Base-by-base conservation (phyloP, 163 green algal genomes). In the Chlorella variabilis region DNA sequence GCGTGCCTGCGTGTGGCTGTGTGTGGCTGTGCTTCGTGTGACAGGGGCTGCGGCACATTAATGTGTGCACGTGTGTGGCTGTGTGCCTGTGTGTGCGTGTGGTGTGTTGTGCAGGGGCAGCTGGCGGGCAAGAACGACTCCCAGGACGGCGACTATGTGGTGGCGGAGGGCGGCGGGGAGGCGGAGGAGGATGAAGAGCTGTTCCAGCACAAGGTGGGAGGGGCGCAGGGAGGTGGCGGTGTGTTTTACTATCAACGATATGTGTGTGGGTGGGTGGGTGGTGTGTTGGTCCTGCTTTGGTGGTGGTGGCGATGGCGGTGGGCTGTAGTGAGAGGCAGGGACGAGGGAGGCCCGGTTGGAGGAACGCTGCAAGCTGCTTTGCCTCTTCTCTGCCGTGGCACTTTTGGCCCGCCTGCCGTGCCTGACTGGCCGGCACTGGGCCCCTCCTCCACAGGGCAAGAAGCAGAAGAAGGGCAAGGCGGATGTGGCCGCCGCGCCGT, bases 391-490 rank as follows among this genome's bases (percentile, higher is more conserved):
- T 23, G 15, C 11, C 11, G 11, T 54, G 45, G 45, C 45, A 54
- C 45, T 23, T 54, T 15, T 54, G 45, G 45, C 15, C 11, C 45
- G 11, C 11, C 45, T 54, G 61, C 63, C 23, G 13, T 71, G 59
- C n/a, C 9, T 11, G 7, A 3, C 9, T 68, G 59, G n/a, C 25
- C 39, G 7, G 7, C 25, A 25, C 67, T 39, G 41, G 15, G 8
- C 7, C 29, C 4, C 45, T 41, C 17, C n/a, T 4, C 8, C 7
- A 23, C 51, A 68, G 51, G 51, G 51, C 71, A 78, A 78, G 71
- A 68, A 78, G 71, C 29, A 45, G 21, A 69, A 54, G 71, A 49
- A 25, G 36, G 48, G 70, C 31, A 71, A 71, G 63, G 63, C 3
- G 4, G 33, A 20, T 33, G 20, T 6, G 34, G 61, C 4, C 9